Base-by-base conservation (phyloP, 345 rosid species). In the Physaria fendleri region DNA sequence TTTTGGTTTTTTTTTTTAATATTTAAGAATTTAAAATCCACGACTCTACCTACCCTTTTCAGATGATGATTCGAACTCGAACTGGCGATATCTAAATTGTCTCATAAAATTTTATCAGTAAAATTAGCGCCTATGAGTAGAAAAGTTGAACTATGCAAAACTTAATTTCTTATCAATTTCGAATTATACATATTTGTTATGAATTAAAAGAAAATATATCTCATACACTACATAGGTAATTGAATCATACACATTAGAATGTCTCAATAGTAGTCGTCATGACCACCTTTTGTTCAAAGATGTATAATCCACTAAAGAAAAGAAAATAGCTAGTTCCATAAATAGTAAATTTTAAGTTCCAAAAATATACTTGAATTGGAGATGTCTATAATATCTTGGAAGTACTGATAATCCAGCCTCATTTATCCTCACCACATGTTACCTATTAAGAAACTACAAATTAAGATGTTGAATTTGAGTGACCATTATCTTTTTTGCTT, bases 381-480 rank as follows among this genome's bases (percentile, higher is more conserved):
- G 5, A 24, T 59, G 22, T 35, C 54, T 51, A 67, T 24, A 34
- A 33, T 59, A 51, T 59, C 44, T 57, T 57, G 37, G 51, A n/a
- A n/a, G n/a, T n/a, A n/a, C n/a, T 49, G 35, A 52, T 68, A 62
- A 59, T 34, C n/a, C 42, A 25, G 54, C 18, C 46, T 42, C 59
- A 34, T 41, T 38, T 12, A 57, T 37, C 65, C 44, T 57, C 52
- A 50, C 66, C 66, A 54, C 73, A 60, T 61, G 68, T 69, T 61
- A 61, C 68, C 68, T 54, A 61, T 69, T 38, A 44, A 69, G 57
- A 69, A 61, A 54, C 57, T 69, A 60, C 50, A 61, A 48, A 21
- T n/a, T 17, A 35, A 14, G 22, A 59, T 59, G 55, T 59, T 59
- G 46, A 53, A 45, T 34, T 28, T 40, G 37, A 54, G 58, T 62